phyloP scores from a whole-genome alignment of 2,329 filamentous ascomycete species.

The Leptographium galeiforme region DNA sequence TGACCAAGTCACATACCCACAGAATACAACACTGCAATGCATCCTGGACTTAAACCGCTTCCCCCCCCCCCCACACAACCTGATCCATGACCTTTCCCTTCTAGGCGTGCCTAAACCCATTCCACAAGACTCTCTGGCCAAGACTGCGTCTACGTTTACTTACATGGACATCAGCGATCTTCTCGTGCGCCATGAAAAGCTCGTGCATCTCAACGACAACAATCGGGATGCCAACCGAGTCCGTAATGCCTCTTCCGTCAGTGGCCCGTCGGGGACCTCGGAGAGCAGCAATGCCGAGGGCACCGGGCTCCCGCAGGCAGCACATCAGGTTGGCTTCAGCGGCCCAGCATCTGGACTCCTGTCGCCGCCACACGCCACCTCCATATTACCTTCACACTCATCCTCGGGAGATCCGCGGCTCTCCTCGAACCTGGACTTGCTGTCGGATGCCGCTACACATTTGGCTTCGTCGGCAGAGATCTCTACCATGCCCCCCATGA shows the following conservation, averaged over 20 bases:
- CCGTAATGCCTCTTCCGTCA: constrained; percentile 37
- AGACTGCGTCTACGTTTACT: constrained; percentile 22
- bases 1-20: background rate
- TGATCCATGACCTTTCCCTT: too few species aligned
- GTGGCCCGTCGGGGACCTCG: constrained; percentile 26
- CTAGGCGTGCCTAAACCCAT: background rate
- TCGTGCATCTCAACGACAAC: constrained; percentile 48
- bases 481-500: constrained; percentile 36
- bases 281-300: constrained; percentile 31
- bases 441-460: constrained; percentile 44
- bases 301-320: constrained; percentile 23
- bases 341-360: constrained; percentile 6
- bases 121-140: background rate
- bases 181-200: constrained; percentile 49
- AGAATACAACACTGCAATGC: background rate
- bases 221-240: constrained; percentile 38
- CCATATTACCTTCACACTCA: constrained; percentile 9
- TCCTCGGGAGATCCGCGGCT: constrained; percentile 34
- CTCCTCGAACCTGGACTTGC: constrained; percentile 38
- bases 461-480: constrained; percentile 40
- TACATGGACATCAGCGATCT: constrained; percentile 53
- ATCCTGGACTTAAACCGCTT: too few species aligned
- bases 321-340: constrained; percentile 14
- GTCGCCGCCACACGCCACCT: background rate
- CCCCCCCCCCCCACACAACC: too few species aligned